phyloP scores from a whole-genome alignment of 2,329 filamentous ascomycete species.

The Epichloe aotearoae region DNA sequence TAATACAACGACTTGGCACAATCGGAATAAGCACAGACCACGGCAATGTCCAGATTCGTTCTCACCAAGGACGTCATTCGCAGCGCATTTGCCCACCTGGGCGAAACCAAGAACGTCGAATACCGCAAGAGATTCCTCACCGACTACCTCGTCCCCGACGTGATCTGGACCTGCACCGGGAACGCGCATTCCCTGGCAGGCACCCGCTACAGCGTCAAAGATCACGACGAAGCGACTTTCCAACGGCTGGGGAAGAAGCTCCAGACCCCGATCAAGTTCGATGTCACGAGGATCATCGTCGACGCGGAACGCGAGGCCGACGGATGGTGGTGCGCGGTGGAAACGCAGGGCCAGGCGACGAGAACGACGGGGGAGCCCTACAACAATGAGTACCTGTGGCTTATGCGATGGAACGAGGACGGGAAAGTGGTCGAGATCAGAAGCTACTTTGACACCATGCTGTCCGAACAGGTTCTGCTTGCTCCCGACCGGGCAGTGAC shows the following conservation, averaged over 20 bases:
- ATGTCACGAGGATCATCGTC: constrained; percentile 10
- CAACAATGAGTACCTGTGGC: constrained; percentile 14
- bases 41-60: constrained; percentile 9
- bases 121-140: constrained; percentile 10
- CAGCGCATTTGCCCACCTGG: constrained; percentile 10
- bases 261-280: constrained; percentile 11
- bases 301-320: constrained; percentile 10
- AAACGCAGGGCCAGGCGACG: constrained; percentile 10
- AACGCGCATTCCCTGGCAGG: constrained; percentile 13
- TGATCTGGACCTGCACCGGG: constrained; percentile 14
- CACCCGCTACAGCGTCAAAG: constrained; percentile 8
- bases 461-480: constrained; percentile 10
- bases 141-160: constrained; percentile 8
- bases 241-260: constrained; percentile 10
- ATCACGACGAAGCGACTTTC: constrained; percentile 10
- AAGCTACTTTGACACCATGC: constrained; percentile 13
- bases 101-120: constrained; percentile 7
- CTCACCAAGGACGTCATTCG: constrained; percentile 12
- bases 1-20: not conserved
- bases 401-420: constrained; percentile 12
- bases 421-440: constrained; percentile 13
- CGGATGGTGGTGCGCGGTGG: constrained; percentile 13
- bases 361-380: constrained; percentile 11
- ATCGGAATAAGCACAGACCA: not conserved
- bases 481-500: not conserved